phyloP scores from a whole-genome alignment of 1,139 yeast genomes.

The Lodderomyces orthopsilosis region DNA sequence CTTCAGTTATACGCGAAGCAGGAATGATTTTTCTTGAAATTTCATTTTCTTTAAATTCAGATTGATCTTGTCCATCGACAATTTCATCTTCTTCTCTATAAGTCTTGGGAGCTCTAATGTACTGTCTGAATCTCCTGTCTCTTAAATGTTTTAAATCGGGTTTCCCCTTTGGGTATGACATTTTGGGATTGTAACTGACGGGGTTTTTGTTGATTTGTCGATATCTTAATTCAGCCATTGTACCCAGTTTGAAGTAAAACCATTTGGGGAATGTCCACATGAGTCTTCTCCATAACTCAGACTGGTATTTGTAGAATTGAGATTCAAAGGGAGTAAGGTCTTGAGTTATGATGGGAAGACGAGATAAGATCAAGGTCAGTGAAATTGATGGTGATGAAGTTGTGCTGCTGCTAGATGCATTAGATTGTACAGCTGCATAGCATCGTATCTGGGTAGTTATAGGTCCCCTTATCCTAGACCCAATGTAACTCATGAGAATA shows the following conservation, averaged over 20 bases:
- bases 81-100: constrained; percentile 42
- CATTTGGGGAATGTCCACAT: constrained; percentile 98
- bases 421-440: background rate
- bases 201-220: constrained; percentile 76
- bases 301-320: constrained; percentile 78
- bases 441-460: background rate
- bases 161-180: constrained; percentile 75
- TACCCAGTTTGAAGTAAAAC: constrained; percentile 88
- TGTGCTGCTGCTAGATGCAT: background rate
- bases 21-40: constrained; percentile 69
- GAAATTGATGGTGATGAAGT: constrained; percentile 18
- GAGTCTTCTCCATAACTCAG: constrained; percentile 79
- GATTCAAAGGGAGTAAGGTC: constrained; percentile 71
- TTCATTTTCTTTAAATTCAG: constrained; percentile 22
- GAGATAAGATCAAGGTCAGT: constrained; percentile 61
- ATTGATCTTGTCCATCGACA: constrained; percentile 19
- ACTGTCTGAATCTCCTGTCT: constrained; percentile 83
- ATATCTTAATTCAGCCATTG: constrained; percentile 82
- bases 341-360: constrained; percentile 82
- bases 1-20: constrained; percentile 71
- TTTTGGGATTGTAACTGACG: constrained; percentile 65
- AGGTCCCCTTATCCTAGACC: background rate
- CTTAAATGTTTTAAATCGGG: constrained; percentile 88
- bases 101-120: constrained; percentile 63
- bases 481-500: background rate